Evolutionary conservation across 1,284 basidiomycete species (phyloP), one percentile per base, ranked within the genome.

Genomic region (Phaffia rhodozyma): DNA sequence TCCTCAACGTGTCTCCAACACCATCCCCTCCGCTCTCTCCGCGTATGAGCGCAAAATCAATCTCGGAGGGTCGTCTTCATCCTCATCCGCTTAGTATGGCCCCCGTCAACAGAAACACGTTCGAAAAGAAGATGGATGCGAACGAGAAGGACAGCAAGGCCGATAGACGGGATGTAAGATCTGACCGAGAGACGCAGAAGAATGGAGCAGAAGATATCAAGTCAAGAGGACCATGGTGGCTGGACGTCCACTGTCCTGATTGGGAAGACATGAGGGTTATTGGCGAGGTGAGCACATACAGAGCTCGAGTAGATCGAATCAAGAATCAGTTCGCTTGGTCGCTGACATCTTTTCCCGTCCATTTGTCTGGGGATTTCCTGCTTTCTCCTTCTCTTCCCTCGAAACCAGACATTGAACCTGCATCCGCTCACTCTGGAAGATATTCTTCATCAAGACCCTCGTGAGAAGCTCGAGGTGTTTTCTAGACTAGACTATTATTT

Each of bases 341-440:
- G 13, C 13, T 34, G 18, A 21, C 23, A 11, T 43, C 21, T 16
- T 18, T 21, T 21, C 27, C 25, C 1, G 16, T 61, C 3, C 29
- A 21, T 25, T 70, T 48, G 21, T 50, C 62, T 29, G 56, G 56
- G n/a, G 25, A 57, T 54, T 21, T 2, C 25, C 49, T 51, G 25
- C 61, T 11, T 63, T 55, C 23, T 20, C 52, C 47, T 52, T 13
- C 55, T 59, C 56, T 48, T 43, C 27, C n/a, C n/a, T n/a, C n/a
- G n/a, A n/a, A 55, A 57, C 18, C 68, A 91, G 89, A 76, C 91
- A 23, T 80, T 97, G 30, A 89, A 90, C 60, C 81, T 97, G 1
- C 93, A 97, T 74, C 93, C 93, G 0, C 79, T 97, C 25, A 97
- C 93, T 0, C 81, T 97, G 20, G 93, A 97, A 75, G 93, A 97